phyloP scores from a whole-genome alignment of 2,329 filamentous ascomycete species.

The Elsinoe perseae region DNA sequence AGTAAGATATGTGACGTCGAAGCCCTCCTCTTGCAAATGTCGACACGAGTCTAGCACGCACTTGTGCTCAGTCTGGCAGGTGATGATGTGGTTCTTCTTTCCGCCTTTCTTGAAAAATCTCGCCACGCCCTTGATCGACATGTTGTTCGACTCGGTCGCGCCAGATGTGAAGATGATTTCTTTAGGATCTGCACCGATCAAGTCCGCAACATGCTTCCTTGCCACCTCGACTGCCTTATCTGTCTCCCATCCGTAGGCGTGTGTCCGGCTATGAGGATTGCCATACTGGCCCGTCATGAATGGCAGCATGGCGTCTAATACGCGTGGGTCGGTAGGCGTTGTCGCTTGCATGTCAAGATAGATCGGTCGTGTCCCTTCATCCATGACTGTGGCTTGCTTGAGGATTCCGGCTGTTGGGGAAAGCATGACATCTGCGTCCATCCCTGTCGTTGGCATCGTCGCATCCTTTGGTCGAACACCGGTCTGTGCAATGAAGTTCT shows the following conservation, averaged over 20 bases:
- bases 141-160: conserved; percentile 98
- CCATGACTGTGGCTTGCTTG: conserved; percentile 87
- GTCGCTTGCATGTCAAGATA: conserved; percentile 99
- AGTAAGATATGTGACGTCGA: conserved; percentile 92
- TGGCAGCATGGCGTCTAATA: conserved; percentile 93
- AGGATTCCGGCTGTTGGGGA: conserved; percentile 68
- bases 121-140: conserved; percentile 98
- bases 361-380: conserved; percentile 85
- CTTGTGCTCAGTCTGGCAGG: conserved; percentile 96
- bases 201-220: conserved; percentile 68
- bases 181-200: conserved; percentile 92
- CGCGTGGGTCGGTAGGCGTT: conserved; percentile 86
- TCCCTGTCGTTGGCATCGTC: conserved; percentile 50
- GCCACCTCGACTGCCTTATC: conserved; percentile 89
- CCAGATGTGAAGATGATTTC: conserved; percentile 99
- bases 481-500: conserved; percentile 59
- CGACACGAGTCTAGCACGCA: conserved; percentile 96
- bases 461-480: conserved; percentile 49
- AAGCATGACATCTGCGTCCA: conserved; percentile 60
- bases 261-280: conserved; percentile 93
- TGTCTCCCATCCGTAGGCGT: conserved; percentile 98
- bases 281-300: conserved; percentile 90
- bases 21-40: conserved; percentile 93
- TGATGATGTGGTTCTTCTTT: conserved; percentile 98
- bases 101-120: conserved; percentile 86